phyloP scores from a whole-genome alignment of 2,329 filamentous ascomycete genomes.

The Pseudogymnoascus sp. region DNA sequence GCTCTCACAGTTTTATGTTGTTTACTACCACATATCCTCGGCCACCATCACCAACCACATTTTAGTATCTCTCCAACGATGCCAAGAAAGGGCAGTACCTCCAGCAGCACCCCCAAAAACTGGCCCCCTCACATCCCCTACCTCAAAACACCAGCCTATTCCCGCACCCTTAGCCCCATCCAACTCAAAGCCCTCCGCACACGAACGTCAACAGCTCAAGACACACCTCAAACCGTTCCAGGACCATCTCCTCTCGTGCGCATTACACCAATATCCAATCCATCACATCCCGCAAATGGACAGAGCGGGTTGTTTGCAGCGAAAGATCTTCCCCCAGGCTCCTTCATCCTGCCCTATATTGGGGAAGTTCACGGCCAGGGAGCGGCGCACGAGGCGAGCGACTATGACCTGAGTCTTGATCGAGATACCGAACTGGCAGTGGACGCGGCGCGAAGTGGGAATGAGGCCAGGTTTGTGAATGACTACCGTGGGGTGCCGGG shows the following conservation, averaged over 20 bases:
- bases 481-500: slow-evolving; percentile 53
- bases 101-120: slow-evolving; percentile 39
- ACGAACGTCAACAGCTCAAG: slow-evolving; percentile 38
- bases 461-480: slow-evolving; percentile 61
- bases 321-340: slow-evolving; percentile 44
- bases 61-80: not conserved
- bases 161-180: slow-evolving; percentile 27
- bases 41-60: not conserved
- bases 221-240: slow-evolving; percentile 26
- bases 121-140: slow-evolving; percentile 51
- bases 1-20: not conserved
- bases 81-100: not conserved
- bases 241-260: slow-evolving; percentile 44
- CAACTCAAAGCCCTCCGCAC: slow-evolving; percentile 3
- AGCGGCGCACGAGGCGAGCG: slow-evolving; percentile 37
- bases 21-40: not conserved
- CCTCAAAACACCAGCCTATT: slow-evolving; percentile 42
- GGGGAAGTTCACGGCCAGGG: slow-evolving; percentile 46
- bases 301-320: slow-evolving; percentile 56
- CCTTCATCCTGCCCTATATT: slow-evolving; percentile 55
- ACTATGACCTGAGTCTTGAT: slow-evolving; percentile 61
- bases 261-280: slow-evolving; percentile 46
- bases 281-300: slow-evolving; percentile 49
- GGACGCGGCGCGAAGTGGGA: slow-evolving; percentile 51
- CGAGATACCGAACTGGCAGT: slow-evolving; percentile 49